Evolutionary conservation across 2,329 filamentous ascomycete species (phyloP), one percentile per base, ranked within the genome.

Genomic region (Cladophialophora immunda): DNA sequence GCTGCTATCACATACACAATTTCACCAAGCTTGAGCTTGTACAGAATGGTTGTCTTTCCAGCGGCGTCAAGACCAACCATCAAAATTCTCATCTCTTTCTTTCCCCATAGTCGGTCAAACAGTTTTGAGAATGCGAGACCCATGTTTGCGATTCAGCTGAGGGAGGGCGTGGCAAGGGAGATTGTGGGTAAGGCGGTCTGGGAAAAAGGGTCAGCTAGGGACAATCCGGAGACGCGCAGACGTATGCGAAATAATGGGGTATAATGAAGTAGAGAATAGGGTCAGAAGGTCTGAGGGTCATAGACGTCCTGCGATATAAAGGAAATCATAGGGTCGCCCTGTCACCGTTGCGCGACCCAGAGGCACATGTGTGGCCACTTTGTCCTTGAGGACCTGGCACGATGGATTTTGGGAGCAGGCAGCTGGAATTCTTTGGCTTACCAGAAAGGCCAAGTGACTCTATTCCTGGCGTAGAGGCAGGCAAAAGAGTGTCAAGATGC

Each of bases 41-140:
- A 99, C 76, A 99, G 90, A 80, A 99, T 99, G 77, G 95, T 99
- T 79, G 95, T 99, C 89, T 99, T 99, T 91, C 95, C 95, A 82
- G 95, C 95, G 78, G 95, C 95, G 83, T 99, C 95, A 78, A 99
- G 90, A 89, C 95, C 95, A 77, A 99, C 94, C 95, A 99, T 99
- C 84, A 99, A 84, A 86, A 99, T 97, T 87, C 95, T 90, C 95
- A 99, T 99, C 90, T 99, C 95, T 90, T 98, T 98, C 91, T 97
- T 97, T 79, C 94, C 93, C 91, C 93, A 97, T 83, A 98, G 89
- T 86, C 91, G 90, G 81, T 97, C 92, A 83, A 98, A 95, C 80
- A 98, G 82, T 89, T 95, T 97, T 78, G 94, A 98, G 85, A 98
- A 93, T 80, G 91, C 89, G 83, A 98, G 88, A 96, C 95, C 95